Conservation (phyloP, 352 stramenopile genomes). For the Phytophthora megakarya region DNA sequence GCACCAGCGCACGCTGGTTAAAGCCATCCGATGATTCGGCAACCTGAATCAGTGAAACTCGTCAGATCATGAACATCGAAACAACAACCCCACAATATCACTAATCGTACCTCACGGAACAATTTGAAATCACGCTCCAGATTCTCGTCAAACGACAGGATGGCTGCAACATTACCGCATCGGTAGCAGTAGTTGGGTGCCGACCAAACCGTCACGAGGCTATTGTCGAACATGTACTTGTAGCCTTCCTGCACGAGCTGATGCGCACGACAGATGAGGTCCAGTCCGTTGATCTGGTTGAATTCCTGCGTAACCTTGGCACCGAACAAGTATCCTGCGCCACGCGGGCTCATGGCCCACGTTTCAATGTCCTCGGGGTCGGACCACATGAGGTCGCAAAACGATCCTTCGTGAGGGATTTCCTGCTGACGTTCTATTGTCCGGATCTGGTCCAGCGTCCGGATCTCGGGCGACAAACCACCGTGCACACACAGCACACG, state of each 20-base stretch:
- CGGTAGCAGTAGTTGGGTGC: constrained; percentile 89
- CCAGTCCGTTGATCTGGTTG: constrained; percentile 91
- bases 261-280: constrained; percentile 89
- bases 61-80: constrained; percentile 21
- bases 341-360: constrained; percentile 90
- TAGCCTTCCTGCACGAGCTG: constrained; percentile 92
- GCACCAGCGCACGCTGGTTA: constrained; percentile 75
- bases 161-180: constrained; percentile 84
- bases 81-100: constrained; percentile 17
- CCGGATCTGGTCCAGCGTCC: constrained; percentile 95
- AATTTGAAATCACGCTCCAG: constrained; percentile 89
- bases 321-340: constrained; percentile 89
- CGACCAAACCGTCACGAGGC: constrained; percentile 84
- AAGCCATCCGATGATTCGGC: constrained; percentile 84
- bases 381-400: constrained; percentile 99
- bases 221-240: constrained; percentile 93
- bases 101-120: constrained; percentile 76
- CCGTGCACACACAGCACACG: constrained; percentile 94
- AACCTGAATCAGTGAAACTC: constrained; percentile 47
- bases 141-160: constrained; percentile 84
- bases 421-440: constrained; percentile 97
- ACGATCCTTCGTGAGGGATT: constrained; percentile 95
- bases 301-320: constrained; percentile 89
- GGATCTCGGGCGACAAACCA: constrained; percentile 94
- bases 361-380: constrained; percentile 96